Conservation (phyloP, 352 stramenopile species). For the Phytophthora sansomeana region DNA sequence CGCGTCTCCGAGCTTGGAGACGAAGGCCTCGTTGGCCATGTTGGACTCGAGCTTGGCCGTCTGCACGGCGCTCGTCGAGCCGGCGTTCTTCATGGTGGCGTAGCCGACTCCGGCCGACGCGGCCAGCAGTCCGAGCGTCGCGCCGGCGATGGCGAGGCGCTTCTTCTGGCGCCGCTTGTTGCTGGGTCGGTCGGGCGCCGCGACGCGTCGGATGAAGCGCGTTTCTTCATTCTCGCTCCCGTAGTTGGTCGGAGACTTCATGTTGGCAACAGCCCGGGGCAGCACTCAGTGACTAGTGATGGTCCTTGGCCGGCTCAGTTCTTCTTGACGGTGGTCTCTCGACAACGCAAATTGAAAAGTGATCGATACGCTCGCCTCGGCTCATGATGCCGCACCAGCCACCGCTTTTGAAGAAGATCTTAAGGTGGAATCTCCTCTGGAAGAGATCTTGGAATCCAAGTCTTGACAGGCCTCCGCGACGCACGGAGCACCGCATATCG, state of each 20-base stretch:
- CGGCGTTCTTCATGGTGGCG: constrained; percentile 34
- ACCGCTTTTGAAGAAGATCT: constrained; percentile 17
- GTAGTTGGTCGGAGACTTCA: constrained; percentile 74
- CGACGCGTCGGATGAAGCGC: constrained; percentile 65
- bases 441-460: constrained; percentile 8
- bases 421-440: not conserved
- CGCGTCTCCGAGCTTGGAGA: constrained; percentile 40
- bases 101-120: constrained; percentile 57
- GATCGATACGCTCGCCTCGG: constrained; percentile 3
- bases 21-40: constrained; percentile 38
- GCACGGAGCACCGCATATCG: constrained; percentile 19
- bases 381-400: constrained; percentile 3
- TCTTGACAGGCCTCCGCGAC: constrained; percentile 5
- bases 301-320: constrained; percentile 3
- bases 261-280: constrained; percentile 28
- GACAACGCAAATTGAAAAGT: constrained; percentile 33
- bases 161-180: constrained; percentile 61
- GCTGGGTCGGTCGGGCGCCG: constrained; percentile 51
- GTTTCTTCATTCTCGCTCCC: constrained; percentile 71
- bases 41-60: constrained; percentile 20
- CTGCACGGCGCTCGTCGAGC: constrained; percentile 8
- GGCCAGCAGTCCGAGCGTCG: constrained; percentile 52
- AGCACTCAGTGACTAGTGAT: constrained; percentile 32
- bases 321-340: constrained; percentile 14
- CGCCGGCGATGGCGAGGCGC: constrained; percentile 52